These are phyloP conservation scores for Backusella circina DNA, from an alignment of 192 early-diverging fungal species.

Conservation along the genomic window DNA sequence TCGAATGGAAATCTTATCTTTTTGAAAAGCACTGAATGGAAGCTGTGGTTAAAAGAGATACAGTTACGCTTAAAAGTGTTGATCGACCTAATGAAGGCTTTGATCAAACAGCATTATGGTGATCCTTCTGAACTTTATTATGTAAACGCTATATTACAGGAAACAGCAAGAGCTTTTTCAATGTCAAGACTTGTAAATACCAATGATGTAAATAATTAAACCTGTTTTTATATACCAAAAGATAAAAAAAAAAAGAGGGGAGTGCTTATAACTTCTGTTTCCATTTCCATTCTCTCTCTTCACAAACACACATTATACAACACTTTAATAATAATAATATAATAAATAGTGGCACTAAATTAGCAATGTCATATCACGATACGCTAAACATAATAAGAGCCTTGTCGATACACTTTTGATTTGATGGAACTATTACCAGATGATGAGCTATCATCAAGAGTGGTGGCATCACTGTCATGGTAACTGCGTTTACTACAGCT, in stretches of 20 bases:
- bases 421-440: not conserved
- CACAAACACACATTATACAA: not conserved
- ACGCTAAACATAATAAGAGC: not conserved
- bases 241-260: no score
- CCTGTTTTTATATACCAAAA: not conserved
- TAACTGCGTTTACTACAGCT: not conserved
- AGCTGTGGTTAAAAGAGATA: not conserved
- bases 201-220: not conserved
- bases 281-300: no score
- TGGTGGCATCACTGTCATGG: not conserved
- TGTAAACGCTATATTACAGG: not conserved
- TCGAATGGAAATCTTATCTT: not conserved
- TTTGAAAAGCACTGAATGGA: not conserved
- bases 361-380: not conserved
- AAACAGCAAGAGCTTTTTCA: not conserved
- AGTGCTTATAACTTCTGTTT: no score
- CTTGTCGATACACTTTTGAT: not conserved
- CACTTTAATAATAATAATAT: not conserved
- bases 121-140: not conserved
- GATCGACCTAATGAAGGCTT: not conserved
- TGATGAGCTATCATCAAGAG: not conserved
- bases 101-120: not conserved
- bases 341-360: not conserved
- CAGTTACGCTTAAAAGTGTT: not conserved
- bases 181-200: constrained; percentile 4